Conservation (phyloP, 2,329 filamentous ascomycete species). For the Aspergillus sp. region DNA sequence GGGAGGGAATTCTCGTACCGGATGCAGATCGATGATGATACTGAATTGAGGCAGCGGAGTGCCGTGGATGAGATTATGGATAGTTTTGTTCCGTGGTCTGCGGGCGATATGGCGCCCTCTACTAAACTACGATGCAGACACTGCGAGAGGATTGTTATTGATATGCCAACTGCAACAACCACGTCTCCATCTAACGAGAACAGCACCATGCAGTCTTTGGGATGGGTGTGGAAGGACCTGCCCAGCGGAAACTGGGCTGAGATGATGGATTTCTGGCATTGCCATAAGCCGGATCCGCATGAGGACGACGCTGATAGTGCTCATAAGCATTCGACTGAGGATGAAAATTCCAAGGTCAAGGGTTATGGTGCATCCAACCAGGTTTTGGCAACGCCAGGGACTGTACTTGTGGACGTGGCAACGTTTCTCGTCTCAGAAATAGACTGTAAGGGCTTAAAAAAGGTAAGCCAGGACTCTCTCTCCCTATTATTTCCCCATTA, state of each 20-base stretch:
- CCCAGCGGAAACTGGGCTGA: slow-evolving; percentile 98
- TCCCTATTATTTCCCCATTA: not conserved
- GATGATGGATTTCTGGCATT: slow-evolving; percentile 99
- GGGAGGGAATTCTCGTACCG: slow-evolving; percentile 53
- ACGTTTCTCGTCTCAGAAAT: slow-evolving; percentile 69
- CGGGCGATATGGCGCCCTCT: slow-evolving; percentile 35
- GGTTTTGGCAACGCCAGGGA: slow-evolving; percentile 64
- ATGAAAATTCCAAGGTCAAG: slow-evolving; percentile 57
- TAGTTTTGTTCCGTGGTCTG: slow-evolving; percentile 40
- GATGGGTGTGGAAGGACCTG: slow-evolving; percentile 78
- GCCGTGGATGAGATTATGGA: slow-evolving; percentile 26
- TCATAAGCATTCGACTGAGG: slow-evolving; percentile 32
- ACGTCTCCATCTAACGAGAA: not conserved
- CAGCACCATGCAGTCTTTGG: slow-evolving; percentile 13
- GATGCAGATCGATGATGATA: slow-evolving; percentile 50
- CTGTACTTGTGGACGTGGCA: slow-evolving; percentile 78
- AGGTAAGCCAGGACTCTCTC: slow-evolving; percentile 29
- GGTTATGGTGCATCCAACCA: slow-evolving; percentile 82
- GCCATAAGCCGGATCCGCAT: slow-evolving; percentile 76
- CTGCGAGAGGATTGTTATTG: slow-evolving; percentile 36
- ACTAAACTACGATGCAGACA: slow-evolving; percentile 38
- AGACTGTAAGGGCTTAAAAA: slow-evolving; percentile 59
- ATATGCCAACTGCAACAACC: not conserved
- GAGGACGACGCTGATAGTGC: slow-evolving; percentile 43
- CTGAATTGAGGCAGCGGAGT: slow-evolving; percentile 1